Conservation (phyloP, 495 filamentous ascomycete genomes). For the Penicillium odoratum region DNA sequence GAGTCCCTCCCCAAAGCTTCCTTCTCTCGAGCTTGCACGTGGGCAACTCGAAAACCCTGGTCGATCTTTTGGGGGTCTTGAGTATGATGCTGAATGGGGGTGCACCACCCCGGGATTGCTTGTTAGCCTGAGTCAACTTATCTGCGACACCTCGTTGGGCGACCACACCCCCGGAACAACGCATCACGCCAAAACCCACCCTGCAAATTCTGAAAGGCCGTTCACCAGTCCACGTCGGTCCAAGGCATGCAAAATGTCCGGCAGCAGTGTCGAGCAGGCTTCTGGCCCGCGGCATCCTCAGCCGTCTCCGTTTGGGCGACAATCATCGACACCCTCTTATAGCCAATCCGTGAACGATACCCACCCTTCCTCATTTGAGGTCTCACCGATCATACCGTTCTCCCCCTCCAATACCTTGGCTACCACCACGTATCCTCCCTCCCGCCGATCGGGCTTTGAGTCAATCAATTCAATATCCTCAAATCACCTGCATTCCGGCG, state of each 20-base stretch:
- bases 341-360: slow-evolving; percentile 26
- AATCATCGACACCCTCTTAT: slow-evolving; percentile 35
- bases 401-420: slow-evolving; percentile 27
- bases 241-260: slow-evolving; percentile 52
- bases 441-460: slow-evolving; percentile 23
- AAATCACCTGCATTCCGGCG: slow-evolving; percentile 19
- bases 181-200: slow-evolving; percentile 38
- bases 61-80: slow-evolving; percentile 16
- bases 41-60: background rate
- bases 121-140: slow-evolving; percentile 41
- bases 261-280: slow-evolving; percentile 44
- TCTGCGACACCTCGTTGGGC: slow-evolving; percentile 42
- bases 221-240: slow-evolving; percentile 36
- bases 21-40: background rate
- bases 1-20: background rate
- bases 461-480: slow-evolving; percentile 26
- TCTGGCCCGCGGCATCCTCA: slow-evolving; percentile 36
- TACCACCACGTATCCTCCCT: slow-evolving; percentile 28
- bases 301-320: slow-evolving; percentile 39
- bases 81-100: slow-evolving; percentile 46
- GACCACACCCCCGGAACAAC: slow-evolving; percentile 45
- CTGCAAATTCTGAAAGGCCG: slow-evolving; percentile 31
- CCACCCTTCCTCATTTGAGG: slow-evolving; percentile 25
- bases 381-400: slow-evolving; percentile 28
- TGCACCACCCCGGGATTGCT: slow-evolving; percentile 42